Percentiles rank a stretch among this genome's conserved stretches.
These are phyloP conservation scores for Dactylorhiza incarnata DNA, from an alignment of 106 monocot genomes.

Conservation along the genomic window DNA sequence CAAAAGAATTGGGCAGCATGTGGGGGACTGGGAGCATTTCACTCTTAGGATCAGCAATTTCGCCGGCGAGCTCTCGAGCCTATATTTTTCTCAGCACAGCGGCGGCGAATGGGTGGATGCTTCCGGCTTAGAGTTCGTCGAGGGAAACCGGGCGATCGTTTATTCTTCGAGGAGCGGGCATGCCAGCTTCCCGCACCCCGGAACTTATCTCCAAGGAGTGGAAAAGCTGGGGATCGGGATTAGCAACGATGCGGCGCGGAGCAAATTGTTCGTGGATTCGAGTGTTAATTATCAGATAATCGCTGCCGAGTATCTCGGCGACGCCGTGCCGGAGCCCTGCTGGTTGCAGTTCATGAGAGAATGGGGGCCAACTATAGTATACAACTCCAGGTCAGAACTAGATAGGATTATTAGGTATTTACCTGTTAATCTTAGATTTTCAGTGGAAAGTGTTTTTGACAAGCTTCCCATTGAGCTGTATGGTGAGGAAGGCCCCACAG, in stretches of 20 bases:
- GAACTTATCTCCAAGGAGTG: slow-evolving; percentile 74
- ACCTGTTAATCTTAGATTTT: slow-evolving; percentile 57
- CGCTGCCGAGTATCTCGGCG: slow-evolving; percentile 81
- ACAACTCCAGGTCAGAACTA: slow-evolving; percentile 69
- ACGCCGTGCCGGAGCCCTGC: slow-evolving; percentile 51
- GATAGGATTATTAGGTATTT: slow-evolving; percentile 67
- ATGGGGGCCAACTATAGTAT: slow-evolving; percentile 82
- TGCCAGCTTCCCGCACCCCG: slow-evolving; percentile 74
- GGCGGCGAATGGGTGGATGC: slow-evolving; percentile 87
- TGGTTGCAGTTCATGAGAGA: slow-evolving; percentile 99
- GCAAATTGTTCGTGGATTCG: slow-evolving; percentile 64
- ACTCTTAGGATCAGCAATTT: slow-evolving; percentile 91
- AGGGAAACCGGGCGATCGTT: slow-evolving; percentile 61
- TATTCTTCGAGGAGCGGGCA: slow-evolving; percentile 89
- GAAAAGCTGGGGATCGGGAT: slow-evolving; percentile 76
- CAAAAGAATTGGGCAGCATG: slow-evolving; percentile 62
- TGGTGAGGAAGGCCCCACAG: slow-evolving; percentile 90
- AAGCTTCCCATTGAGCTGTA: slow-evolving; percentile 83
- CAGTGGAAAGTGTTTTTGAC: slow-evolving; percentile 61
- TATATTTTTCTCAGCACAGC: slow-evolving; percentile 95
- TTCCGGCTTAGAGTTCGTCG: slow-evolving; percentile 63
- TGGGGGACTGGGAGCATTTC: slow-evolving; percentile 99
- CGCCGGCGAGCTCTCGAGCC: slow-evolving; percentile 60
- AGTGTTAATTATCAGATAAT: slow-evolving; percentile 58
- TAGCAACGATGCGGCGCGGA: slow-evolving; percentile 74